Evolutionary conservation across 345 rosid genomes (phyloP).

Genomic region (Populus davidiana): DNA sequence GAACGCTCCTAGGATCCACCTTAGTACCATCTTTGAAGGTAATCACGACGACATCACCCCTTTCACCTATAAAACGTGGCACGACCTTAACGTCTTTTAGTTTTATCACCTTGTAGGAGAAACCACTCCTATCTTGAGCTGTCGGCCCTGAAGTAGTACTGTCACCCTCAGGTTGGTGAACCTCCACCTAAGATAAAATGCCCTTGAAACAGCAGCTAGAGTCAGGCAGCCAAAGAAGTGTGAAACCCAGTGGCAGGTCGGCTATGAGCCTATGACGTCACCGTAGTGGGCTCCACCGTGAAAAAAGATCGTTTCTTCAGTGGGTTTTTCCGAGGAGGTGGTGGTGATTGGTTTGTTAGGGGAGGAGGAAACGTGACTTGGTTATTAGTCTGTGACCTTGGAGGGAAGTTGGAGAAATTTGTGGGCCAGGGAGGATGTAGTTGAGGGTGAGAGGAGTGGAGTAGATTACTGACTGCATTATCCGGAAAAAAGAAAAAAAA

Average conservation of each 20-base stretch:
- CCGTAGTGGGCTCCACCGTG: slow-evolving; percentile 97
- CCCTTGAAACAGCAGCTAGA: slow-evolving; percentile 83
- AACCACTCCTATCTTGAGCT: slow-evolving; percentile 80
- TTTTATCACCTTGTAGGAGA: slow-evolving; percentile 73
- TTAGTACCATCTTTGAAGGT: slow-evolving; percentile 74
- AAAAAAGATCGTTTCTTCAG: slow-evolving; percentile 68
- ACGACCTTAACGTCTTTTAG: slow-evolving; percentile 79
- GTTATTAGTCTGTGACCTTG: slow-evolving; percentile 33
- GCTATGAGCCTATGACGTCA: slow-evolving; percentile 73
- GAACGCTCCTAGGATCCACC: slow-evolving; percentile 84
- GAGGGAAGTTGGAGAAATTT: slow-evolving; percentile 18
- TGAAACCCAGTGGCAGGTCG: slow-evolving; percentile 73
- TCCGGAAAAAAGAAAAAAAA: slow-evolving; percentile 9
- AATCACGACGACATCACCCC: slow-evolving; percentile 84
- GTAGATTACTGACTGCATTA: slow-evolving; percentile 18
- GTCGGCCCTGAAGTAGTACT: slow-evolving; percentile 74
- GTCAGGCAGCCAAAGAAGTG: slow-evolving; percentile 94
- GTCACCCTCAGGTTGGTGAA: slow-evolving; percentile 91
- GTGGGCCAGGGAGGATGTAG: slow-evolving; percentile 15
- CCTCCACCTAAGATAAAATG: slow-evolving; percentile 77
- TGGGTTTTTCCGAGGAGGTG: slow-evolving; percentile 32
- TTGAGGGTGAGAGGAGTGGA: slow-evolving; percentile 22
- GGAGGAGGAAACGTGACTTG: slow-evolving; percentile 48
- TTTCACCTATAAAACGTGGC: slow-evolving; percentile 88
- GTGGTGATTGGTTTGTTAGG: slow-evolving; percentile 39